Conservation (phyloP, 2,329 filamentous ascomycete species). For the Pseudogymnoascus verrucosus region DNA sequence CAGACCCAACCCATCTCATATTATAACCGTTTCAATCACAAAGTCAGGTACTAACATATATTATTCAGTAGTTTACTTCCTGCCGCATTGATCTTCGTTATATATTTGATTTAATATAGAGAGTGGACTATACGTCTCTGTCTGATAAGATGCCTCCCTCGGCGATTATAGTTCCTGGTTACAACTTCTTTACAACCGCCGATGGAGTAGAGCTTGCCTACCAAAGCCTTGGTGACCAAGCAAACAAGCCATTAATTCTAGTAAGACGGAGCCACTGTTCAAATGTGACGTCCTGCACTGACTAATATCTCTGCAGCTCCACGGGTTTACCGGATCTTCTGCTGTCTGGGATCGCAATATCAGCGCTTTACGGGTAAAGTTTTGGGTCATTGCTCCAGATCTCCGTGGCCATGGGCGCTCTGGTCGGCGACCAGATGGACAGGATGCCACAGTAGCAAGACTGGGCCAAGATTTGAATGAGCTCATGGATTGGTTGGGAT, state of each 20-base stretch:
- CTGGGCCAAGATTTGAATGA: conserved; percentile 26
- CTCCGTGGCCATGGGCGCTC: conserved; percentile 26
- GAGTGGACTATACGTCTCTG: background rate
- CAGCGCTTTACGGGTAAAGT: conserved; percentile 15
- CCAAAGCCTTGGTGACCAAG: background rate
- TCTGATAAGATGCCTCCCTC: background rate
- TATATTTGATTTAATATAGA: background rate
- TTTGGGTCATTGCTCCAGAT: conserved; percentile 25
- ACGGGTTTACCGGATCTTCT: conserved; percentile 28
- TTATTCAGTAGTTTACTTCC: background rate
- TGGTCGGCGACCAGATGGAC: conserved; percentile 22
- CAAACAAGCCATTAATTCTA: conserved; percentile 7
- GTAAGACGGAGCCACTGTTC: background rate
- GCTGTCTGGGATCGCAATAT: conserved; percentile 26
- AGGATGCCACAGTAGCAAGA: conserved; percentile 22
- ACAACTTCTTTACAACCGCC: background rate
- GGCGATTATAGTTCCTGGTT: background rate
- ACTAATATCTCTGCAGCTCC: conserved; percentile 19
- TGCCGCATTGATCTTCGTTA: no score
- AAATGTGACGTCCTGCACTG: background rate
- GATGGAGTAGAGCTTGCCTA: background rate
- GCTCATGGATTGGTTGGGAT: conserved; percentile 14
- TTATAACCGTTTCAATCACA: background rate
- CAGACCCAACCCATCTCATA: background rate
- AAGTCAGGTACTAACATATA: background rate